Base-by-base conservation (phyloP, 495 filamentous ascomycete species). In the Podospora bellae-mahoneyi region DNA sequence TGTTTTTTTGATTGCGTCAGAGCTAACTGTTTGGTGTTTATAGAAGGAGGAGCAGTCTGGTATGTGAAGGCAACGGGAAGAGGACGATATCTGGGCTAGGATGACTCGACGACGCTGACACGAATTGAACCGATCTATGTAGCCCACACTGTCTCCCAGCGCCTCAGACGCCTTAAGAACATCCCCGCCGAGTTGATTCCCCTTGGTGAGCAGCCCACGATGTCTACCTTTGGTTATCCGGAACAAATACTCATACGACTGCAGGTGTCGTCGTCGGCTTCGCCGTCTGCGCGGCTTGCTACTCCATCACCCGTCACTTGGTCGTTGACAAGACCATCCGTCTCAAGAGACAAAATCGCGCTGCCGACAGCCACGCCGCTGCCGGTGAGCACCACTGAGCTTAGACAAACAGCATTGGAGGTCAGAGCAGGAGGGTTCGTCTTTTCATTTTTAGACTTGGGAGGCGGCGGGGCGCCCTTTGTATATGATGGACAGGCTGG, bases 81-180 rank as follows among this genome's bases (percentile, higher is more conserved):
- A 57, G 27, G 65, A 20, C 55, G 5, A 19, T 63, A 63, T 61
- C 23, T 23, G 16, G 27, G 28, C 34, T 28, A 56, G 63, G 61
- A 63, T 9, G 16, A 15, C 30, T 62, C 66, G 55, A 20, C 18
- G 30, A 66, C 64, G 64, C 77, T 80, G 70, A 81, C 70, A 62
- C 54, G 62, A 58, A 32, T 57, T 44, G 57, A 34, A 54, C 18
- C 28, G 23, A 32, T 32, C 28, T 44, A 71, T 23, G 23, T 73
- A 99, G 95, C 92, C 77, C 95, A 98, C 84, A 98, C 95, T 67
- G 90, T 99, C 82, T 97, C 95, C 60, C 95, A 99, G 84, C 65
- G 96, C 73, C 84, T 99, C 69, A 90, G 95, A 74, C 86, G 84
- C 70, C 81, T 97, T 68, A 92, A 91, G 87, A 88, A 87, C 83